Conservation (phyloP, 2,329 filamentous ascomycete species). For the Zymoseptoria passerinii region DNA sequence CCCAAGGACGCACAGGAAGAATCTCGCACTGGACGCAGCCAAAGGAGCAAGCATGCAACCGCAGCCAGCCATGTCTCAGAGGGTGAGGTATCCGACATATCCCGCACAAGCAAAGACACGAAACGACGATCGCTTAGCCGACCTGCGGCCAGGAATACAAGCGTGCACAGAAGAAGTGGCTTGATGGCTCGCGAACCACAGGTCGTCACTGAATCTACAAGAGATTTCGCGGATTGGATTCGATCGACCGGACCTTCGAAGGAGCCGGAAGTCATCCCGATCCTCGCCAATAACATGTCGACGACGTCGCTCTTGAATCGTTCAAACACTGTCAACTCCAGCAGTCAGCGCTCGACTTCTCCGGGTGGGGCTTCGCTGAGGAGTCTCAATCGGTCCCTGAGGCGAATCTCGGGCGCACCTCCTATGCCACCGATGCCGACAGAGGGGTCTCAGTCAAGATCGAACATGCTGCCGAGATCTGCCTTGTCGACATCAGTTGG, state of each 20-base stretch:
- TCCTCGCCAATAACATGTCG: conserved; percentile 17
- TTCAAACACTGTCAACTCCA: conserved; percentile 1
- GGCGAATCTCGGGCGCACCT: conserved; percentile 17
- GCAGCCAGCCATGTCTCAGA: conserved; percentile 7
- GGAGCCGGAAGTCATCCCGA: conserved; percentile 18
- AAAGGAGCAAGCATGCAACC: conserved; percentile 16
- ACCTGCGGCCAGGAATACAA: conserved; percentile 26
- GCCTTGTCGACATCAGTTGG: conserved; percentile 57
- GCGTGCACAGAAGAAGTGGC: conserved; percentile 26
- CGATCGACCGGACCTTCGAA: conserved; percentile 65
- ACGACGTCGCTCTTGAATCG: conserved; percentile 16
- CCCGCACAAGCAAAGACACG: conserved; percentile 6
- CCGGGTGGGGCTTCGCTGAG: conserved; percentile 13
- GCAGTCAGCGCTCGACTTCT: conserved; percentile 18
- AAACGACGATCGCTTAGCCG: conserved; percentile 25
- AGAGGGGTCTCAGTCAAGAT: conserved; percentile 11
- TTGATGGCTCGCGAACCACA: conserved; percentile 61
- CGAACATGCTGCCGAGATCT: conserved; percentile 22
- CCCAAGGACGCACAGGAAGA: conserved; percentile 4
- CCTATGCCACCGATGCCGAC: conserved; percentile 21
- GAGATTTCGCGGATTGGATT: conserved; percentile 85
- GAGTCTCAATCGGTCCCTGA: conserved; percentile 11
- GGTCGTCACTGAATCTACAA: conserved; percentile 59
- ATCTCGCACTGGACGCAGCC: conserved; percentile 14
- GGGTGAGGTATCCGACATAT: conserved; percentile 8